phyloP scores from a whole-genome alignment of 2,329 filamentous ascomycete genomes.

The Aspergillus transmontanensis region DNA sequence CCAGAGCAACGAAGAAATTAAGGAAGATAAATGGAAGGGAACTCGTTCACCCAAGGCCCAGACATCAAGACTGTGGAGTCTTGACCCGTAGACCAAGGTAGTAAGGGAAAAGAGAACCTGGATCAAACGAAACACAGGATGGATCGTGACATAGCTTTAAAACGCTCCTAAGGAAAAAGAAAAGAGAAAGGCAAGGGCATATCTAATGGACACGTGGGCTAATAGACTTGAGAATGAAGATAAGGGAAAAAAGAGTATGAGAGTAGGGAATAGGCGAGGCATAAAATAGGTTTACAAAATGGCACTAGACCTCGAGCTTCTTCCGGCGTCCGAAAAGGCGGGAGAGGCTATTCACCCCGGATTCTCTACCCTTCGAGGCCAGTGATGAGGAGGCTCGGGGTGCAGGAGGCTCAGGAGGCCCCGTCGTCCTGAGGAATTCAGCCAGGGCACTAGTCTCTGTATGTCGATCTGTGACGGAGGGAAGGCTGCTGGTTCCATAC shows the following conservation, averaged over 20 bases:
- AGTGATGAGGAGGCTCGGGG: conserved; percentile 23
- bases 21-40: conserved; percentile 6
- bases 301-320: conserved; percentile 29
- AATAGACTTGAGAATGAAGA: conserved; percentile 16
- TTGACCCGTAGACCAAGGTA: conserved; percentile 8
- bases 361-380: conserved; percentile 24
- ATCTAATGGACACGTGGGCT: conserved; percentile 10
- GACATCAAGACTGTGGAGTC: background rate
- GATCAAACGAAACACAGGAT: conserved; percentile 18
- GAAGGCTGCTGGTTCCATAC: conserved; percentile 20
- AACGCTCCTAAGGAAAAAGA: conserved; percentile 15
- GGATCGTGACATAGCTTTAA: conserved; percentile 18
- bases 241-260: background rate
- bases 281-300: background rate
- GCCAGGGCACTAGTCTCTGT: conserved; percentile 68
- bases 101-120: background rate
- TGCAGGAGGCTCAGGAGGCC: conserved; percentile 55
- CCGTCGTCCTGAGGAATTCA: conserved; percentile 70
- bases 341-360: conserved; percentile 23
- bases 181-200: background rate
- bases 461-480: conserved; percentile 28
- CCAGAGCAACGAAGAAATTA: background rate
- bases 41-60: conserved; percentile 19
- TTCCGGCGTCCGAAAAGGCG: conserved; percentile 39
- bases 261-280: conserved; percentile 6